Conservation (phyloP, 2,329 filamentous ascomycete species). For the Scopulariopsis brevicaulis region DNA sequence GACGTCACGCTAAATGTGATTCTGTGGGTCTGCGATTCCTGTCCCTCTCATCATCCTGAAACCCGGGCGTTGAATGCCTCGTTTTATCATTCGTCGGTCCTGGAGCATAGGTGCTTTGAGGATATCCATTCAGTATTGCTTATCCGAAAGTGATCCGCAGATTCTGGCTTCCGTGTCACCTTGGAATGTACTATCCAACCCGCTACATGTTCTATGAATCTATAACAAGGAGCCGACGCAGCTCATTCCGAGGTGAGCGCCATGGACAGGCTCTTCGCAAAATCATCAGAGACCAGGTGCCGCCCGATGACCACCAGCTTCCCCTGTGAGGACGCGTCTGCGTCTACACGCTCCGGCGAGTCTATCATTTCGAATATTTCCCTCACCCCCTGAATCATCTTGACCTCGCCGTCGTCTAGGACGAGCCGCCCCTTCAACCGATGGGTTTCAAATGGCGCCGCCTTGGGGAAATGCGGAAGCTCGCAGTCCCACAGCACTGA, state of each 20-base stretch:
- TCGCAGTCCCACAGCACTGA: slow-evolving; percentile 72
- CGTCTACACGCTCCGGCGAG: slow-evolving; percentile 18
- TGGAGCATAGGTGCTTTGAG: background rate
- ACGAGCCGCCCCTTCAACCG: slow-evolving; percentile 72
- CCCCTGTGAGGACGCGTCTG: slow-evolving; percentile 21
- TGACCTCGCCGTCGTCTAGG: slow-evolving; percentile 50
- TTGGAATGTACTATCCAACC: background rate
- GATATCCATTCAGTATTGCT: background rate
- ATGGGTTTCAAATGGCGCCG: slow-evolving; percentile 63
- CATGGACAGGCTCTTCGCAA: slow-evolving; percentile 30
- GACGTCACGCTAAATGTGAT: background rate
- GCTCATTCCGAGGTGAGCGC: slow-evolving; percentile 2
- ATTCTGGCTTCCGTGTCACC: background rate
- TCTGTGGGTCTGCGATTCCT: background rate
- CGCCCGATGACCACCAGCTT: slow-evolving; percentile 57
- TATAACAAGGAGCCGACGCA: background rate
- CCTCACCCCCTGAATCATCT: slow-evolving; percentile 82
- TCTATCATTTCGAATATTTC: slow-evolving; percentile 92
- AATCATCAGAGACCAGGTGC: slow-evolving; percentile 36
- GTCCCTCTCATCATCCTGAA: background rate
- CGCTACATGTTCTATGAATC: background rate
- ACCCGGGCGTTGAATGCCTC: background rate
- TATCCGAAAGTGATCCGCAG: background rate
- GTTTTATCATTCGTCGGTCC: background rate
- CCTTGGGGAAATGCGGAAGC: slow-evolving; percentile 34